phyloP scores from a whole-genome alignment of 2,329 filamentous ascomycete species.

The Cordyceps tenuipes region DNA sequence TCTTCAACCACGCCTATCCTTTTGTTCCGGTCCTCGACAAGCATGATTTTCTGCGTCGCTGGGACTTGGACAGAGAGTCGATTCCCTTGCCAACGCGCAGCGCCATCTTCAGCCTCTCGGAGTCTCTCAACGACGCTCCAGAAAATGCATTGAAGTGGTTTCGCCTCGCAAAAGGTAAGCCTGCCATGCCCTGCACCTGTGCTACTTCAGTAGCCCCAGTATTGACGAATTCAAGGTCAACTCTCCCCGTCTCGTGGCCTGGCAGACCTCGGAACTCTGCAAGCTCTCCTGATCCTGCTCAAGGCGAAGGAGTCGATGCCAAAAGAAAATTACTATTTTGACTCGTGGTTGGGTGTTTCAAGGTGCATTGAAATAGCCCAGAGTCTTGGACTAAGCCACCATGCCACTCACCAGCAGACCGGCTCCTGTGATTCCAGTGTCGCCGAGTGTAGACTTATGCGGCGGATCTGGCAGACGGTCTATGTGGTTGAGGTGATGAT shows the following conservation, averaged over 20 bases:
- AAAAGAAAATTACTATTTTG: neutral
- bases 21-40: constrained; percentile 3
- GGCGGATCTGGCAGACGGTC: neutral
- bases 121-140: neutral
- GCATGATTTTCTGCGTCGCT: neutral
- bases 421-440: neutral
- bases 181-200: neutral
- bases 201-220: too few relatives aligned
- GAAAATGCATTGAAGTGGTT: neutral
- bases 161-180: neutral
- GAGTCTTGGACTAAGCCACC: neutral
- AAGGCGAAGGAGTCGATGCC: neutral
- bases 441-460: neutral
- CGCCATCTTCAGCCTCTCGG: neutral
- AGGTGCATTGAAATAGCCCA: neutral
- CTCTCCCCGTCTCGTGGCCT: neutral
- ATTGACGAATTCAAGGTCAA: neutral
- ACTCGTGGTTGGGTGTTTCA: constrained; percentile 1
- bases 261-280: neutral
- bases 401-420: neutral
- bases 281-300: neutral
- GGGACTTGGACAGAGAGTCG: neutral
- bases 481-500: constrained; percentile 6
- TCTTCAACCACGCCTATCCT: neutral
- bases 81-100: neutral